Evolutionary conservation across 331 rosid genomes (phyloP), one percentile per base, ranked within the genome.

Genomic region (Rhamnella rubrinervis): DNA sequence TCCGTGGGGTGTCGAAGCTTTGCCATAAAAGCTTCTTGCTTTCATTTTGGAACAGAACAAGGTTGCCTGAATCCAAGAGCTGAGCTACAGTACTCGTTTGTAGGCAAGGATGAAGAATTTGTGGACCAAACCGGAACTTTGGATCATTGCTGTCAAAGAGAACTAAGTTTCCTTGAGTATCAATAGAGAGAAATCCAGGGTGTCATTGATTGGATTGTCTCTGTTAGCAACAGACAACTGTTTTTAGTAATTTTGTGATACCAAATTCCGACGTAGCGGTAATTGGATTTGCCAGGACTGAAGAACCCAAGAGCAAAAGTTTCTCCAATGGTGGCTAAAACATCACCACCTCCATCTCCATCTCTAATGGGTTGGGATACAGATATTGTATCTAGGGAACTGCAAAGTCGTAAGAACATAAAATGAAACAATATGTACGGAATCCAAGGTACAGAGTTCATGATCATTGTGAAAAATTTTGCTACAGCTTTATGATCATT

Each of bases 251-350:
- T 44, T 18, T 57, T 62, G 35, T 28, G 35, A 12, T 70, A 85
- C 91, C 89, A 83, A 35, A 88, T 82, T 65, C n/a, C 95, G 0
- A 85, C 82, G 18, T 88, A 85, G 6, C 85, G 89, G 19, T 63
- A 65, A 12, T 31, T 35, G 4, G 86, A 81, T 13, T 70, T 81
- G 57, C 69, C 78, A 0, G 81, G 78, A 38, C 77, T 57, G 57
- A 85, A 85, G 86, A 88, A 88, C n/a, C 91, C 91, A 1, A 88
- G 61, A 9, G 82, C 84, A 63, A 81, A 88, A 0, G 19, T 76
- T 6, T 67, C 28, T 6, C 41, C 58, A 2, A 25, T 8, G 1
- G 90, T 83, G 37, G 81, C n/a, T 3, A 83, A 67, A 59, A 50
- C 15, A 50, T 78, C 79, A 0, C n/a, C n/a, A n/a, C n/a, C n/a